phyloP scores from a whole-genome alignment of 2,329 filamentous ascomycete species.

The Pseudopithomyces chartarum region DNA sequence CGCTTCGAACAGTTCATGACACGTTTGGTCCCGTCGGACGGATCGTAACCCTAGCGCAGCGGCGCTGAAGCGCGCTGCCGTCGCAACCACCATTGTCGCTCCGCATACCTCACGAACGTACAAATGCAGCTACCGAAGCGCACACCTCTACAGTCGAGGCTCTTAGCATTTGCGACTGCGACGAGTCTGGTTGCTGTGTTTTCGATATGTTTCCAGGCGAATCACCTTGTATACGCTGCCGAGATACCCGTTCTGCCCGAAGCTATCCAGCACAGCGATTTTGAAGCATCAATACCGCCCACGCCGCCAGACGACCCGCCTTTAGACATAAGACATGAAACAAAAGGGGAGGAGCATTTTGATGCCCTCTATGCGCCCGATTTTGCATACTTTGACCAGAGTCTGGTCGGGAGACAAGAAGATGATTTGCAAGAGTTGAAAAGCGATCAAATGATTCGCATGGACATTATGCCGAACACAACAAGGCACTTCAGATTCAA shows the following conservation, averaged over 20 bases:
- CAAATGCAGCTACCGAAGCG: constrained; percentile 57
- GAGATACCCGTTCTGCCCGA: constrained; percentile 50
- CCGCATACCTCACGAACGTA: constrained; percentile 3
- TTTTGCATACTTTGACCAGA: constrained; percentile 65
- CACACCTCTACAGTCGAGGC: constrained; percentile 72
- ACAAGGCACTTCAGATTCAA: constrained; percentile 69
- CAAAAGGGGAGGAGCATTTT: constrained; percentile 41
- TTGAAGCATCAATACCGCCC: constrained; percentile 29
- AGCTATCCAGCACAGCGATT: constrained; percentile 17
- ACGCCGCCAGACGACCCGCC: constrained; percentile 56
- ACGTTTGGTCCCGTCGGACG: not conserved
- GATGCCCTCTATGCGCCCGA: constrained; percentile 60
- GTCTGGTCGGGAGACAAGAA: constrained; percentile 65
- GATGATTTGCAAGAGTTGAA: constrained; percentile 55
- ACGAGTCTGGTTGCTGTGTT: constrained; percentile 64
- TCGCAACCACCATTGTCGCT: constrained; percentile 11
- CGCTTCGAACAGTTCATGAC: constrained; percentile 3
- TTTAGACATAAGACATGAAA: constrained; percentile 32
- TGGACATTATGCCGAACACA: constrained; percentile 66
- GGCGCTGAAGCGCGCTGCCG: constrained; percentile 9
- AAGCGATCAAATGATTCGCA: constrained; percentile 68
- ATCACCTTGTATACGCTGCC: constrained; percentile 62
- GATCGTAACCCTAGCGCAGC: constrained; percentile 9
- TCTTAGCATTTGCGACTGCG: constrained; percentile 68
- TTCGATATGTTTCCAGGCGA: constrained; percentile 64